These are phyloP conservation scores for Candida xyloterini DNA, from an alignment of 805 yeast species.

Conservation along the genomic window DNA sequence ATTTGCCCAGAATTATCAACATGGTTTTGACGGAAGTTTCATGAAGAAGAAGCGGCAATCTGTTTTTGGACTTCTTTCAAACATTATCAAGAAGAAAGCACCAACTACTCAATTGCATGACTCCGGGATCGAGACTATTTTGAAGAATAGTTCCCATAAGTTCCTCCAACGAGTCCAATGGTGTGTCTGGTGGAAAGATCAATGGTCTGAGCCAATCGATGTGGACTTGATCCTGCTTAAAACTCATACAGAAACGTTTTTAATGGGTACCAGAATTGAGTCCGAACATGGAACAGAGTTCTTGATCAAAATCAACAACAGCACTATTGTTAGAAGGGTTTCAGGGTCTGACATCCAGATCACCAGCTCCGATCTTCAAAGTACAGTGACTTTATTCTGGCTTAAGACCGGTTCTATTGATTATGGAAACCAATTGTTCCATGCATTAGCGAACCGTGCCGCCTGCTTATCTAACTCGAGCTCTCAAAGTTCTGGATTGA, in stretches of 20 bases:
- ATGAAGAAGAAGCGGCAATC: slow-evolving; percentile 23
- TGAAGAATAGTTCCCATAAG: slow-evolving; percentile 13
- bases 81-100: slow-evolving; percentile 9
- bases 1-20: slow-evolving; percentile 23
- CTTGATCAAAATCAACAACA: slow-evolving; percentile 16
- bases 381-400: slow-evolving; percentile 9
- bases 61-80: slow-evolving; percentile 26
- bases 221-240: slow-evolving; percentile 21
- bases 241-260: slow-evolving; percentile 10
- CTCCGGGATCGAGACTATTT: slow-evolving; percentile 7
- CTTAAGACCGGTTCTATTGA: slow-evolving; percentile 7
- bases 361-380: slow-evolving; percentile 7
- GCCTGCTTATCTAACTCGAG: slow-evolving; percentile 24
- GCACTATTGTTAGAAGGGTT: slow-evolving; percentile 18
- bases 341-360: slow-evolving; percentile 22
- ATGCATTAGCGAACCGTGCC: slow-evolving; percentile 9
- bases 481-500: slow-evolving; percentile 25
- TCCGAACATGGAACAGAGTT: slow-evolving; percentile 16
- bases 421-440: slow-evolving; percentile 10
- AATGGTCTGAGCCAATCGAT: slow-evolving; percentile 25
- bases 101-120: not conserved
- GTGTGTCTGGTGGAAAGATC: slow-evolving; percentile 26
- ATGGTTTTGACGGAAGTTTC: slow-evolving; percentile 18
- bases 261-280: slow-evolving; percentile 17
- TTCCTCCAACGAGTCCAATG: slow-evolving; percentile 24